A percentile compares a stretch with the other conserved stretches of the same genome.
These are phyloP conservation scores for Iris macrosiphon DNA, from an alignment of 106 monocot genomes.

Conservation along the genomic window DNA sequence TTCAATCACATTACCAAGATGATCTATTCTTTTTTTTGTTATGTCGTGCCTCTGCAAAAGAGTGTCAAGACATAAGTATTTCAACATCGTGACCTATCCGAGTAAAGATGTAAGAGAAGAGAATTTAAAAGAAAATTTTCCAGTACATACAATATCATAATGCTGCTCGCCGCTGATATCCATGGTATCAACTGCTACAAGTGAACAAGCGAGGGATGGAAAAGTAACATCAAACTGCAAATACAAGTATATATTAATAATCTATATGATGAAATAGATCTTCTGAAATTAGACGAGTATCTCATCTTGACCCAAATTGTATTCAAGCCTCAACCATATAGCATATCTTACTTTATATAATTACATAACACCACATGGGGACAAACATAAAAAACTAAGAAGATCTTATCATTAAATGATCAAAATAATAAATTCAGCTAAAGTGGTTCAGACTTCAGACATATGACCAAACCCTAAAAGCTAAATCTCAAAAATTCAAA, in stretches of 20 bases:
- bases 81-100: neutral
- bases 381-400: too few species aligned
- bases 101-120: neutral
- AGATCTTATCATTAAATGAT: too few species aligned
- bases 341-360: too few species aligned
- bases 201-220: constrained; percentile 54
- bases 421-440: too few species aligned
- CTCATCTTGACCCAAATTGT: neutral
- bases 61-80: neutral
- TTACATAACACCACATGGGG: too few species aligned
- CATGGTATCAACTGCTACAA: constrained; percentile 55
- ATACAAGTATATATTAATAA: neutral
- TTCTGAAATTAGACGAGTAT: neutral
- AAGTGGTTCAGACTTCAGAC: too few species aligned
- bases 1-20: constrained; percentile 70
- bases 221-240: constrained; percentile 79
- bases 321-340: too few species aligned
- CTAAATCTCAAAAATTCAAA: too few species aligned
- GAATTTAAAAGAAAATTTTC: neutral
- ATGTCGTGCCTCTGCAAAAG: constrained; percentile 85
- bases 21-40: constrained; percentile 76
- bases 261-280: neutral
- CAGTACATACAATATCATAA: constrained; percentile 55
- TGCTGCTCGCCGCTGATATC: constrained; percentile 80
- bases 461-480: too few species aligned